Evolutionary conservation across 2,329 filamentous ascomycete genomes (phyloP).

Genomic region (Lecanicillium sp.): DNA sequence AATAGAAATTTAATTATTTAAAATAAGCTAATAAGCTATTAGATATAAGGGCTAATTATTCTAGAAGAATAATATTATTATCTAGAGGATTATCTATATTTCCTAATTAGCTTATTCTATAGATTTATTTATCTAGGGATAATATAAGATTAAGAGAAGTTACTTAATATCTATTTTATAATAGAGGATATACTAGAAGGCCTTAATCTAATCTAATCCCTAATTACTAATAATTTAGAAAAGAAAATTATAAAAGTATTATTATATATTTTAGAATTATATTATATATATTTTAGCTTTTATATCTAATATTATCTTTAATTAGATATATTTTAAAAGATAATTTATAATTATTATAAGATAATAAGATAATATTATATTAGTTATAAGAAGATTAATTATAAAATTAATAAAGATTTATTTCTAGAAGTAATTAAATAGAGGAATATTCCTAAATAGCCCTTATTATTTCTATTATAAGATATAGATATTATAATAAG

Average conservation of each 20-base stretch:
- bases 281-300: constrained; percentile 1
- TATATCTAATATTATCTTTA: constrained; percentile 3
- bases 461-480: constrained; percentile 4
- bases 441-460: not conserved
- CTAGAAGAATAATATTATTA: not conserved
- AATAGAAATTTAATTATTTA: not conserved
- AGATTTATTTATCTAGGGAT: constrained; percentile 2
- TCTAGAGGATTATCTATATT: not conserved
- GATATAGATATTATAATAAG: not conserved
- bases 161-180: not conserved
- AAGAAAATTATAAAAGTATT: constrained; percentile 4
- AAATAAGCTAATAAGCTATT: not conserved
- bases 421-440: constrained; percentile 2
- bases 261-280: constrained; percentile 2
- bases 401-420: constrained; percentile 10
- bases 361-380: not conserved
- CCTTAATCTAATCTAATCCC: constrained; percentile 1
- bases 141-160: constrained; percentile 3
- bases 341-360: constrained; percentile 6
- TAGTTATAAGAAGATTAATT: constrained; percentile 4
- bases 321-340: constrained; percentile 5
- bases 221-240: constrained; percentile 2
- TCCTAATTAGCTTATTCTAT: constrained; percentile 4
- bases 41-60: not conserved
- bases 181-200: constrained; percentile 2